Conservation (phyloP, 2,329 filamentous ascomycete genomes). For the Byssothecium circinans region DNA sequence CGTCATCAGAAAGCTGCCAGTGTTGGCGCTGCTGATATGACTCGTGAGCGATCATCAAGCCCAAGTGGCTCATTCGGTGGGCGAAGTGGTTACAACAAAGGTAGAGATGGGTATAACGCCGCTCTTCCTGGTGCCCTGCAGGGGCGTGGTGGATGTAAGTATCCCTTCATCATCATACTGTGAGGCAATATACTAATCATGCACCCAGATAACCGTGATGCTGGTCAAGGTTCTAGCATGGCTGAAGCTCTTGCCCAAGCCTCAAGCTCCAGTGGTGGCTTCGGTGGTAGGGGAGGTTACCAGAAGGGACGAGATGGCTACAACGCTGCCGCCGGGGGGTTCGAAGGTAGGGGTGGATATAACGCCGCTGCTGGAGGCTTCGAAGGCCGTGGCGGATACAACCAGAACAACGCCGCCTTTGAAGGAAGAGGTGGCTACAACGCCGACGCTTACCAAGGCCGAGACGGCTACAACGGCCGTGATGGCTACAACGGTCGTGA, state of each 20-base stretch:
- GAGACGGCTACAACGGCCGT: conserved; percentile 26
- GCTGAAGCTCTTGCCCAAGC: conserved; percentile 24
- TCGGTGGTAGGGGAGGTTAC: conserved; percentile 10
- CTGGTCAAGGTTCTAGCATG: conserved; percentile 19
- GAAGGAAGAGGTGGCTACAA: conserved; percentile 39
- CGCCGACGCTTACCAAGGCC: conserved; percentile 36
- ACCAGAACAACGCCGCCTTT: conserved; percentile 30
- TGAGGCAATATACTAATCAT: background rate
- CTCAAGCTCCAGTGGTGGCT: conserved; percentile 21
- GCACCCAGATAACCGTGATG: conserved; percentile 19
- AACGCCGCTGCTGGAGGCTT: conserved; percentile 23
- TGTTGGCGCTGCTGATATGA: conserved; percentile 23
- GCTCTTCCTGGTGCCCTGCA: conserved; percentile 30
- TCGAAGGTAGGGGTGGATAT: conserved; percentile 34
- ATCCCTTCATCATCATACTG: background rate
- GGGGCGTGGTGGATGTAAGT: conserved; percentile 32
- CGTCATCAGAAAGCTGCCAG: conserved; percentile 35
- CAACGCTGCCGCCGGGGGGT: conserved; percentile 16
- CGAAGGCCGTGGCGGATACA: conserved; percentile 32
- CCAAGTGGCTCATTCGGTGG: conserved; percentile 34
- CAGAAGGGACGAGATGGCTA: conserved; percentile 18
- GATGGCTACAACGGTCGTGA: conserved; percentile 40
- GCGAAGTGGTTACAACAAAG: conserved; percentile 37
- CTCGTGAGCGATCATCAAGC: conserved; percentile 34
- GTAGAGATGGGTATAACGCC: conserved; percentile 41